phyloP scores from a whole-genome alignment of 352 stramenopile genomes.

The Plasmopara viticola region DNA sequence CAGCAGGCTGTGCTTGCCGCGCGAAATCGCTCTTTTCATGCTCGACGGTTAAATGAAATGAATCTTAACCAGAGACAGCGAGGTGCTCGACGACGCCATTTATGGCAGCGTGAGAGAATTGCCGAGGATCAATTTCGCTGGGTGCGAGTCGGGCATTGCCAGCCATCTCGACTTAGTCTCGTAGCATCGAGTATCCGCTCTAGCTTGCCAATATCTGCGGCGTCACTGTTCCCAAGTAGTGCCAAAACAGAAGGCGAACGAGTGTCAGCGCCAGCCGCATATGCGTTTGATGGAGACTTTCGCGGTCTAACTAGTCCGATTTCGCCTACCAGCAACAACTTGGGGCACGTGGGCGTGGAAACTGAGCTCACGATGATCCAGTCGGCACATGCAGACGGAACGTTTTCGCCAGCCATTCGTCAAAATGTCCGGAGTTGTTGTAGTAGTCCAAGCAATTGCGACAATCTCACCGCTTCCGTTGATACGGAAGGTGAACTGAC shows the following conservation, averaged over 20 bases:
- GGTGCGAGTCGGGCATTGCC: constrained; percentile 65
- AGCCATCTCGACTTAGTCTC: constrained; percentile 59
- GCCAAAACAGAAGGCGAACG: constrained; percentile 10
- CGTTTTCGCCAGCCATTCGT: constrained; percentile 48
- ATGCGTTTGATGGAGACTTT: constrained; percentile 10
- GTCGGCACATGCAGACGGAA: constrained; percentile 26
- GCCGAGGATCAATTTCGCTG: constrained; percentile 72
- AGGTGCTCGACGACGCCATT: constrained; percentile 55
- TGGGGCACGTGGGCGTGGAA: constrained; percentile 38
- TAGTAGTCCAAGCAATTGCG: constrained; percentile 1
- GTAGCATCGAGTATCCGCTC: constrained; percentile 30
- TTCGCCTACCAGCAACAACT: constrained; percentile 10
- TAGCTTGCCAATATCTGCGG: constrained; percentile 34
- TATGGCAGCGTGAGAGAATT: constrained; percentile 74
- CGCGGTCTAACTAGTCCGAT: constrained; percentile 6
- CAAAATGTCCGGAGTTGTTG: constrained; percentile 32
- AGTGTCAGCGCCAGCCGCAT: constrained; percentile 20
- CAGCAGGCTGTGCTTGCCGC: constrained; percentile 38
- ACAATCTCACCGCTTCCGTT: constrained; percentile 9
- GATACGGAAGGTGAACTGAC: constrained; percentile 36
- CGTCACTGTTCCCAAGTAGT: constrained; percentile 24
- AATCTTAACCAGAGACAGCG: constrained; percentile 76
- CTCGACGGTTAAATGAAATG: constrained; percentile 72
- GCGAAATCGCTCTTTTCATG: constrained; percentile 70
- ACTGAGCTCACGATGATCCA: constrained; percentile 65